Conservation (phyloP, 2,329 filamentous ascomycete genomes). For the Pezicula rhizophila region DNA sequence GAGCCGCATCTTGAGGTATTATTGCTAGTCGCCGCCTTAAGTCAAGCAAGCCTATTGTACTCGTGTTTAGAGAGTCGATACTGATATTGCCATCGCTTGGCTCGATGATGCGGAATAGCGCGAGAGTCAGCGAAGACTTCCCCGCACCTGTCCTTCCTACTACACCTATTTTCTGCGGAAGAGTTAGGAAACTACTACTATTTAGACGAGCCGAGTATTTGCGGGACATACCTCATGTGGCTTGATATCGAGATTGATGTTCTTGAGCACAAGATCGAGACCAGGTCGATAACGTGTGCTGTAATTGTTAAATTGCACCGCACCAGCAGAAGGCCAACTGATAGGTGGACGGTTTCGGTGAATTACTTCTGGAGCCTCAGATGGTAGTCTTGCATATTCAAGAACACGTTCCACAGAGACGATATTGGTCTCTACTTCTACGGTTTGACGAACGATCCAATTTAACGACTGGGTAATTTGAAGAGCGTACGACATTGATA, state of each 20-base stretch:
- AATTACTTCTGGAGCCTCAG: constrained; percentile 91
- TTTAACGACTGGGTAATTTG: constrained; percentile 97
- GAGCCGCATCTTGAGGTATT: constrained; percentile 93
- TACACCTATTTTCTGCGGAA: constrained; percentile 74
- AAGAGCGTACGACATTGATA: constrained; percentile 94
- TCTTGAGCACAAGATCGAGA: constrained; percentile 86
- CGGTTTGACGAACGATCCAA: constrained; percentile 97
- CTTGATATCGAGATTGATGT: constrained; percentile 88
- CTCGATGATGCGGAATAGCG: constrained; percentile 94
- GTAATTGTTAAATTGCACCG: constrained; percentile 87
- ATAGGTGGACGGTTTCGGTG: constrained; percentile 79
- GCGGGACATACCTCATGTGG: constrained; percentile 56
- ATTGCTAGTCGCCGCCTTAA: constrained; percentile 86
- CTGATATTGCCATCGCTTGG: constrained; percentile 74
- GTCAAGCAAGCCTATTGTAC: constrained; percentile 82
- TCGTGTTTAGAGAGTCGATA: constrained; percentile 86
- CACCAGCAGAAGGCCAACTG: constrained; percentile 85
- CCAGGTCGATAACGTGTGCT: constrained; percentile 88
- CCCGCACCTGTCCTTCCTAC: constrained; percentile 94
- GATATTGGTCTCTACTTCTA: constrained; percentile 99
- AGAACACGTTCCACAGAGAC: constrained; percentile 96
- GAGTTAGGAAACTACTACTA: too few relatives aligned
- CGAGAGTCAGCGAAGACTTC: constrained; percentile 88
- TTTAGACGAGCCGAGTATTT: too few relatives aligned
- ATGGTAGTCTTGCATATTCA: constrained; percentile 86